Conservation (phyloP, 2,329 filamentous ascomycete species). For the Venturia oleaginea region DNA sequence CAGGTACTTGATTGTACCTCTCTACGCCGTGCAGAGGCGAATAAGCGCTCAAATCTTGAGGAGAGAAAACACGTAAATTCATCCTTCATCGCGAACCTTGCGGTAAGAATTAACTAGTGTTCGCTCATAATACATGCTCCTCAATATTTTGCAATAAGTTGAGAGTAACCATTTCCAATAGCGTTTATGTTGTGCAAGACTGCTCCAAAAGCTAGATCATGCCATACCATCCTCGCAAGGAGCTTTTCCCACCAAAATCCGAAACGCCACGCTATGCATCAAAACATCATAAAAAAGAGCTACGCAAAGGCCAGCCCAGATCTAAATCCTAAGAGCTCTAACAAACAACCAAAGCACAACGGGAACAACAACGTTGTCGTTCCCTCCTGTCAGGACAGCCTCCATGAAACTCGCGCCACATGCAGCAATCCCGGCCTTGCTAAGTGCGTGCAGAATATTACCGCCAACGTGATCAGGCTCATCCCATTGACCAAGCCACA, state of each 20-base stretch:
- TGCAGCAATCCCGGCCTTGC: conserved; percentile 63
- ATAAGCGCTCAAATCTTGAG: too few relatives aligned
- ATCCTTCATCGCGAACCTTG: too few relatives aligned
- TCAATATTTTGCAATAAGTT: too few relatives aligned
- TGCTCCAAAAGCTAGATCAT: background rate
- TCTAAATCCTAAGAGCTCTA: conserved; percentile 56
- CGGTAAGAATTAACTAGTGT: too few relatives aligned
- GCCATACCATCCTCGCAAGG: background rate
- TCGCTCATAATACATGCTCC: too few relatives aligned
- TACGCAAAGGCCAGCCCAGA: background rate
- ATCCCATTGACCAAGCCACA: conserved; percentile 64
- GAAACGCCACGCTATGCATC: background rate
- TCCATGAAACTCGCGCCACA: conserved; percentile 82
- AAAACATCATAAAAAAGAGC: background rate
- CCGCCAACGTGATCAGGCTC: conserved; percentile 20
- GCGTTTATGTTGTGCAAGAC: too few relatives aligned
- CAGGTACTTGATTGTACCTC: too few relatives aligned
- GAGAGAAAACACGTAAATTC: too few relatives aligned
- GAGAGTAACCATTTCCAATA: background rate
- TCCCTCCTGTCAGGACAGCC: conserved; percentile 89
- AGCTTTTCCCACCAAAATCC: background rate
- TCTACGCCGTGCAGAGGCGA: too few relatives aligned
- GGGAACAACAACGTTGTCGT: conserved; percentile 96
- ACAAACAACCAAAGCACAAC: conserved; percentile 89
- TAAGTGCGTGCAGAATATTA: conserved; percentile 34